Base-by-base conservation (phyloP, 768 basidiomycete species). In the Agaricus subrufescens region DNA sequence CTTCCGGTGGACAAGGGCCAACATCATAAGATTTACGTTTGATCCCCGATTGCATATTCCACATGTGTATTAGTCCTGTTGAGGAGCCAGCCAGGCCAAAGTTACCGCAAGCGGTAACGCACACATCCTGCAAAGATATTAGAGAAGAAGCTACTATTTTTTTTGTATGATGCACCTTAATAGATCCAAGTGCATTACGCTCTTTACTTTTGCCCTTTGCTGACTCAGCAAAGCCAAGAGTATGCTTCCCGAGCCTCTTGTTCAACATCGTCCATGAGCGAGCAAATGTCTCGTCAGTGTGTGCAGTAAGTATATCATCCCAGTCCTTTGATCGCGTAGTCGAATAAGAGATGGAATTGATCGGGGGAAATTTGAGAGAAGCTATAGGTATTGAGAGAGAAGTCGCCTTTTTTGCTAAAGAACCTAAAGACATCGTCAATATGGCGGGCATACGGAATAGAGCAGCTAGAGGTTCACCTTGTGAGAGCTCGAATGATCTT, bases 31-130 rank as follows among this genome's bases (percentile, higher is more conserved):
- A 77, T 71, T 89, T 91, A 45, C 96, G 79, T 62, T 82, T 81
- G 56, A 94, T 80, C 1, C 97, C 97, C 3, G 91, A 94, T 69
- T 99, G 96, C 85, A 99, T 85, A 67, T 98, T 99, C 89, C 93
- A 98, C 87, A 95, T 87, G 56, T 84, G 70, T 39, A 98, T 88
- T 26, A 78, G 79, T 2, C 91, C 90, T 0, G 83, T 86, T 2
- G 91, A 90, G 1, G 89, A 88, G 26, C 93, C 85, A 3, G 84
- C 92, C 10, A 98, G 69, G 29, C 90, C 92, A 66, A 98, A 99
- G 65, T 98, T 98, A 7, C 97, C 97, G 66, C 97, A 99, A 0
- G 92, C 89, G 3, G 94, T 89, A 19, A 98, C 89, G 60, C 87
- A 91, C 15, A 95, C 90, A 12, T 87, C 81, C 89, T 91, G 61